Conservation (phyloP, 805 yeast species). For the Kazachstania taianensis region DNA sequence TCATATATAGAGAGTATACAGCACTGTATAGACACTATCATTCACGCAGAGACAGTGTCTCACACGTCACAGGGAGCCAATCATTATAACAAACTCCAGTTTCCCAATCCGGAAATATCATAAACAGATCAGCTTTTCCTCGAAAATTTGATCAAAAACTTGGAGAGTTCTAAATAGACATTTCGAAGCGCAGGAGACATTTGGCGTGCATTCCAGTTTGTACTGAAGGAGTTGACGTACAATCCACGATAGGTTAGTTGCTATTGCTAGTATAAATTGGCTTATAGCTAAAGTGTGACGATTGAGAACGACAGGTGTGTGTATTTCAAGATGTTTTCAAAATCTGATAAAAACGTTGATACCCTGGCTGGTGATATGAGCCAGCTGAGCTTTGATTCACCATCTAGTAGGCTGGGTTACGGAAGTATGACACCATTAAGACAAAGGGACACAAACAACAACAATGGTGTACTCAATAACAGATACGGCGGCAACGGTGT, state of each 20-base stretch:
- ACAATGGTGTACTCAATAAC: neutral
- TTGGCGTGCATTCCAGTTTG: no score
- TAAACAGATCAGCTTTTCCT: conserved; percentile 1
- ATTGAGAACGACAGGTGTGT: no score
- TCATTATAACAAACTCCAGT: neutral
- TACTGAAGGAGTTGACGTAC: no score
- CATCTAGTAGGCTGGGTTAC: neutral
- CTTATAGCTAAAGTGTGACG: no score
- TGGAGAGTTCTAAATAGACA: neutral
- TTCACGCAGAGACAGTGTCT: no score
- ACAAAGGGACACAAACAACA: conserved; percentile 6
- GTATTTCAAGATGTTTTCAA: conserved; percentile 21
- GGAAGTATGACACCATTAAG: conserved; percentile 15
- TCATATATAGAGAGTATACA: conserved; percentile 1
- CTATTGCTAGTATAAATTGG: no score
- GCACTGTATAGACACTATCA: neutral
- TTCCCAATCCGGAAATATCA: conserved; percentile 1
- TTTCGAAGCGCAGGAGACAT: conserved; percentile 1
- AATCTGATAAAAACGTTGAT: conserved; percentile 25
- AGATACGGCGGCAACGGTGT: conserved; percentile 1
- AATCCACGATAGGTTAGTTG: no score
- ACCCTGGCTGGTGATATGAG: conserved; percentile 29
- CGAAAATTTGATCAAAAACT: neutral
- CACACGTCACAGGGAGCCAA: no score
- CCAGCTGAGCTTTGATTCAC: conserved; percentile 24